Base-by-base conservation (phyloP, 768 basidiomycete species). In the Paxillus ammoniavirescens region DNA sequence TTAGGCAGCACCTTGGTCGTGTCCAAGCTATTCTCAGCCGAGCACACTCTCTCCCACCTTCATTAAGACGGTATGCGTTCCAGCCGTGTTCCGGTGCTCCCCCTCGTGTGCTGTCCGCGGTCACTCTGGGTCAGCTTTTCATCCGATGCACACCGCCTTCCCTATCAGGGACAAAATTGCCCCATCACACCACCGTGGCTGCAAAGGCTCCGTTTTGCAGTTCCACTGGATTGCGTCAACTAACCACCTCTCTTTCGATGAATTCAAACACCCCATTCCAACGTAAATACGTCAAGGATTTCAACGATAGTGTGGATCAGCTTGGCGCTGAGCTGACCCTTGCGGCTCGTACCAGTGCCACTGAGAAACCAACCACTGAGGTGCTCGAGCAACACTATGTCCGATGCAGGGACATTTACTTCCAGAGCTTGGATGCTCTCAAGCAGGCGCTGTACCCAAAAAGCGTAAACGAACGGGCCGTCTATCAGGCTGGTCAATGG, bases 401-500 rank as follows among this genome's bases (percentile, higher is more conserved):
- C 23, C 37, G 10, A 9, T 60, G 53, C 42, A 57, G 45, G 42
- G 18, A n/a, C 3, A 41, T 15, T 28, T 65, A 58, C 31, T 14
- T 23, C 1, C 7, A 49, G 4, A 28, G 14, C 2, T 41, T 54
- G 3, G 8, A 14, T 2, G 1, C 14, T 26, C 12, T 69, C 45
- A 30, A 28, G 31, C 18, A 49, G 3, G 4, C 21, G 31, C 56
- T 63, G 44, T 61, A 10, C 51, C 61, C 69, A 2, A 42, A 13
- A 26, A 64, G 43, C 30, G 8, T 17, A 8, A 52, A 52, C 3
- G 69, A 72, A 53, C 31, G 30, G 4, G 55, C 63, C 4, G 30
- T 69, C 2, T 18, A 42, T 12, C 33, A 41, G 15, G 56, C 67
- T 0, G 69, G 69, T 8, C 62, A 70, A 52, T 78, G 77, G 76